Conservation (phyloP, 441 rosid genomes). For the Capsella rubella region DNA sequence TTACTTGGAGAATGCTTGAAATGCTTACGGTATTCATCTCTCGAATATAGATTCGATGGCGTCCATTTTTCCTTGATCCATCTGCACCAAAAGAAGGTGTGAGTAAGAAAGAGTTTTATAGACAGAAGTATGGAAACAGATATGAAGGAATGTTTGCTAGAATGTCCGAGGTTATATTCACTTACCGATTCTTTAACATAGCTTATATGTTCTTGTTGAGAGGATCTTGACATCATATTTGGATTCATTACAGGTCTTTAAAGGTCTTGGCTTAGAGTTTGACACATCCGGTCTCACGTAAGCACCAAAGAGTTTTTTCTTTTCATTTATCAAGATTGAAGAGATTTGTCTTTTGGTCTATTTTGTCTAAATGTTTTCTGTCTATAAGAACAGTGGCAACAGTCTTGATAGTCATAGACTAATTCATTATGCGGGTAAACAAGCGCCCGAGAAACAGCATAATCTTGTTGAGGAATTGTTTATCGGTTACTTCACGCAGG, state of each 20-base stretch:
- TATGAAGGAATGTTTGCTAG: constrained; percentile 56
- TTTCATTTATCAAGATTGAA: neutral
- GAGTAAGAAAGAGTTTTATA: constrained; percentile 64
- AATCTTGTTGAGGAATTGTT: constrained; percentile 74
- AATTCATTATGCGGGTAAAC: constrained; percentile 69
- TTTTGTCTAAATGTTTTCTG: constrained; percentile 25
- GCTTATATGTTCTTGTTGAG: constrained; percentile 22
- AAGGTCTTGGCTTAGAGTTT: constrained; percentile 42
- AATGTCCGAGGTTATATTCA: constrained; percentile 39
- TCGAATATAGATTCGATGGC: constrained; percentile 42
- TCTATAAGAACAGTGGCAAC: constrained; percentile 63
- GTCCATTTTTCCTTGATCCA: constrained; percentile 43
- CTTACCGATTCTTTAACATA: neutral
- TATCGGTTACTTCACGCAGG: constrained; percentile 89
- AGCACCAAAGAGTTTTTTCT: constrained; percentile 3
- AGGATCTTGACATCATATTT: constrained; percentile 21
- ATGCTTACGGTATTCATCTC: neutral
- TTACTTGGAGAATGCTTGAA: neutral
- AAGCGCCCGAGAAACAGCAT: constrained; percentile 72
- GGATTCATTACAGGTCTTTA: constrained; percentile 35
- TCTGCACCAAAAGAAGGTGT: constrained; percentile 86
- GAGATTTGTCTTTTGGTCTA: constrained; percentile 12
- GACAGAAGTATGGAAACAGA: constrained; percentile 68
- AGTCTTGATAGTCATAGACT: constrained; percentile 91
- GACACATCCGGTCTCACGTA: constrained; percentile 48